Evolutionary conservation across 306 rosid genomes (phyloP).

Genomic region (Lablab purpureus): DNA sequence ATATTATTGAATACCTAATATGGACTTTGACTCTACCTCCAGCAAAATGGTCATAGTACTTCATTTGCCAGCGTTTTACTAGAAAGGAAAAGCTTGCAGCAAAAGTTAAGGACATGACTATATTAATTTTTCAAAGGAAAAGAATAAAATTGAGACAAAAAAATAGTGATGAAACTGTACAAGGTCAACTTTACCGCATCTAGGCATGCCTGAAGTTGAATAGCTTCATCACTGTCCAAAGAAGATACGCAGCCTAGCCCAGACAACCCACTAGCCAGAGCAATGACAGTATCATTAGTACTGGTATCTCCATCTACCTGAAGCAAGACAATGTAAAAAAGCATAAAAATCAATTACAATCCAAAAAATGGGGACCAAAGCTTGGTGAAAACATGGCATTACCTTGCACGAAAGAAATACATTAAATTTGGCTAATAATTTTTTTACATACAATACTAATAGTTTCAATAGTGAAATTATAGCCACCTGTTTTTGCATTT

Average conservation of each 20-base stretch:
- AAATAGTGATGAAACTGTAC: conserved; percentile 25
- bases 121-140: conserved; percentile 24
- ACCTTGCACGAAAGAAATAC: conserved; percentile 9
- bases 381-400: conserved; percentile 18
- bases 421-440: conserved; percentile 6
- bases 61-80: conserved; percentile 29
- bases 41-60: neutral
- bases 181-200: conserved; percentile 67
- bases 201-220: conserved; percentile 84
- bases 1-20: conserved; percentile 16
- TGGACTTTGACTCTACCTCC: neutral
- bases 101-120: neutral
- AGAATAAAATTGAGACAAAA: conserved; percentile 11
- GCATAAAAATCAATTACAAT: conserved; percentile 25
- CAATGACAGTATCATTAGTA: conserved; percentile 93
- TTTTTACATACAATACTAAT: conserved; percentile 32
- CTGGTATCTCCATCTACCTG: conserved; percentile 99
- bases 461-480: conserved; percentile 30
- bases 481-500: conserved; percentile 9
- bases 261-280: conserved; percentile 91
- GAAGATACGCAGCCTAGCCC: conserved; percentile 72
- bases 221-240: conserved; percentile 65
- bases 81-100: conserved; percentile 22
- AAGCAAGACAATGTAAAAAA: conserved; percentile 31
- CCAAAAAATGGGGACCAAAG: conserved; percentile 18